These are phyloP conservation scores for Xylaria sp. DNA, from an alignment of 2,329 filamentous ascomycete species.

Conservation along the genomic window DNA sequence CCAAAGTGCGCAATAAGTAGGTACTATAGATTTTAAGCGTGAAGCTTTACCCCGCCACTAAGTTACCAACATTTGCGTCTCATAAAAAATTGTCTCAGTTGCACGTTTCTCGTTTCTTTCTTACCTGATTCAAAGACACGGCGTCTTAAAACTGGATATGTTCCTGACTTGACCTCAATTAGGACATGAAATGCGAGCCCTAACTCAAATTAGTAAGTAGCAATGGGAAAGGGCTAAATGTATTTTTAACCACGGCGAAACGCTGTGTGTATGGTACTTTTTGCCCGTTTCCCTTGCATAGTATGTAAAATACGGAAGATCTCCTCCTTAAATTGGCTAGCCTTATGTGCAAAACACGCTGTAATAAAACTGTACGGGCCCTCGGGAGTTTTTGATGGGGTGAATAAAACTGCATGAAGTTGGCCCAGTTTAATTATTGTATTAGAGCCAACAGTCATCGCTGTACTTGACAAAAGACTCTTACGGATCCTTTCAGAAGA, in stretches of 20 bases:
- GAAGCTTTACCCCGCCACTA: slow-evolving; percentile 9
- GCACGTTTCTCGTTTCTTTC: background rate
- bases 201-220: slow-evolving; percentile 1
- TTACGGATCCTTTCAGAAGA: background rate
- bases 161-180: background rate
- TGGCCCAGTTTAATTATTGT: background rate
- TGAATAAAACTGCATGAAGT: slow-evolving; percentile 14
- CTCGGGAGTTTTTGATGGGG: background rate
- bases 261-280: slow-evolving; percentile 1
- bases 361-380: background rate
- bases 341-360: background rate
- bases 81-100: background rate
- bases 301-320: background rate
- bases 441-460: background rate
- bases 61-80: background rate
- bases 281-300: background rate
- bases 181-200: background rate
- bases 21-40: background rate
- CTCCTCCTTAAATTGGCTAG: slow-evolving; percentile 1
- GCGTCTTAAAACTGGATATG: background rate
- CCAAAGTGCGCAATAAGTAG: background rate
- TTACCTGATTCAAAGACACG: background rate
- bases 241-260: slow-evolving; percentile 28
- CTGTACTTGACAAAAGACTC: background rate
- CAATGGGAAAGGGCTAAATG: background rate